These are phyloP conservation scores for Vigna unguiculata DNA, from an alignment of 306 rosid genomes.

Conservation along the genomic window DNA sequence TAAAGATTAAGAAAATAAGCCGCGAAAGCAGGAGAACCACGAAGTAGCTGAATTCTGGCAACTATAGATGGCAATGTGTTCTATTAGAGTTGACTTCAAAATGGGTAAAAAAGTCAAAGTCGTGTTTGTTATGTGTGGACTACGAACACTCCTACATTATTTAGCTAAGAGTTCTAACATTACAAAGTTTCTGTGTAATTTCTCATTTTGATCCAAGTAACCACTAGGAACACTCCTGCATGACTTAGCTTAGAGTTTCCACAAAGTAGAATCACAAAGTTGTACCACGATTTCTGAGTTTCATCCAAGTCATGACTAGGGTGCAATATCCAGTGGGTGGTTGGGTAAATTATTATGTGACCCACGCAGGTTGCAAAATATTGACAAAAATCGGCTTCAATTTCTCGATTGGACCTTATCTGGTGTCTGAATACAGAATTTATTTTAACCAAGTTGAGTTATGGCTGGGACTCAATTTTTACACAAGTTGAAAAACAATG, in stretches of 20 bases:
- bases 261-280: neutral
- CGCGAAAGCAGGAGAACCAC: neutral
- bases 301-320: neutral
- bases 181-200: neutral
- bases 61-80: neutral
- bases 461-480: neutral
- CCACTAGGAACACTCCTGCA: neutral
- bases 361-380: too few relatives aligned
- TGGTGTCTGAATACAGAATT: too few relatives aligned
- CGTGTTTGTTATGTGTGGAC: slow-evolving; percentile 5
- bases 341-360: too few relatives aligned
- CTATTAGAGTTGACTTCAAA: neutral
- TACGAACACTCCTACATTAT: neutral
- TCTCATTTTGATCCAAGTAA: neutral
- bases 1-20: neutral
- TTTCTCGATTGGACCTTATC: too few relatives aligned
- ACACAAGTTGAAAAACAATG: neutral
- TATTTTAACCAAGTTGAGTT: neutral
- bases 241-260: slow-evolving; percentile 1
- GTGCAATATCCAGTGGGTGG: neutral
- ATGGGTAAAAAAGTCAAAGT: neutral
- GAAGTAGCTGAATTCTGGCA: neutral
- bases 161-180: neutral
- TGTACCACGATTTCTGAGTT: neutral
- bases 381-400: too few relatives aligned